Evolutionary conservation across 2,329 filamentous ascomycete genomes (phyloP).

Genomic region (Passalora sequoiae): DNA sequence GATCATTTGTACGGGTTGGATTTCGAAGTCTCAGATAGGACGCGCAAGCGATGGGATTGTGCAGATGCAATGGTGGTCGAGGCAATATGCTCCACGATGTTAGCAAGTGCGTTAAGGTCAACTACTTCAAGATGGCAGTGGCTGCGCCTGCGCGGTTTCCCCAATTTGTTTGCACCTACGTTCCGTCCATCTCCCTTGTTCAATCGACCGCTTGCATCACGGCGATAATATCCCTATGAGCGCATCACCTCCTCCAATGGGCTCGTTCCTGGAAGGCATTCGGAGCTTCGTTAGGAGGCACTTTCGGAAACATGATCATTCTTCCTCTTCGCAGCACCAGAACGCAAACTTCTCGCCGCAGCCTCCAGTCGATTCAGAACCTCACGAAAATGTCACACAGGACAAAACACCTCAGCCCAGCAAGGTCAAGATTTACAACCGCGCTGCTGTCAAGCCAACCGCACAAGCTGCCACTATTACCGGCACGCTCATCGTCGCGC

Average conservation of each 20-base stretch:
- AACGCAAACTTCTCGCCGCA: constrained; percentile 1
- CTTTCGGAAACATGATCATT: constrained; percentile 11
- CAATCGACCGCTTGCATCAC: too few relatives aligned
- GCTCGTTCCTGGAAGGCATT: constrained; percentile 19
- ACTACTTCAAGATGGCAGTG: not conserved
- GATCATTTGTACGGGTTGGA: too few relatives aligned
- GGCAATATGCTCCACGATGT: not conserved
- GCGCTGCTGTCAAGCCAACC: constrained; percentile 10
- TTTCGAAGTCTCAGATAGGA: too few relatives aligned
- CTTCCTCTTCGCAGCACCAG: not conserved
- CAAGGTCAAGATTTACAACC: constrained; percentile 13
- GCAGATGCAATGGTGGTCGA: too few relatives aligned
- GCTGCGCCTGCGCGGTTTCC: not conserved
- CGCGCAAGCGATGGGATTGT: too few relatives aligned
- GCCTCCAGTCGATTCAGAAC: not conserved
- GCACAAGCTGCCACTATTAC: constrained; percentile 22
- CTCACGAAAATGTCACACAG: constrained; percentile 1
- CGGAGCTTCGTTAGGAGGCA: constrained; percentile 18
- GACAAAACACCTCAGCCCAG: constrained; percentile 3
- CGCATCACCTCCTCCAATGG: constrained; percentile 4
- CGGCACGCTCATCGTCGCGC: constrained; percentile 28
- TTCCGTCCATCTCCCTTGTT: too few relatives aligned
- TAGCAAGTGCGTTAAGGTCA: not conserved
- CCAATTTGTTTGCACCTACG: not conserved
- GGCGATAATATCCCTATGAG: too few relatives aligned